Evolutionary conservation across 495 filamentous ascomycete genomes (phyloP).

Genomic region (Hyaloscypha hepaticicola): DNA sequence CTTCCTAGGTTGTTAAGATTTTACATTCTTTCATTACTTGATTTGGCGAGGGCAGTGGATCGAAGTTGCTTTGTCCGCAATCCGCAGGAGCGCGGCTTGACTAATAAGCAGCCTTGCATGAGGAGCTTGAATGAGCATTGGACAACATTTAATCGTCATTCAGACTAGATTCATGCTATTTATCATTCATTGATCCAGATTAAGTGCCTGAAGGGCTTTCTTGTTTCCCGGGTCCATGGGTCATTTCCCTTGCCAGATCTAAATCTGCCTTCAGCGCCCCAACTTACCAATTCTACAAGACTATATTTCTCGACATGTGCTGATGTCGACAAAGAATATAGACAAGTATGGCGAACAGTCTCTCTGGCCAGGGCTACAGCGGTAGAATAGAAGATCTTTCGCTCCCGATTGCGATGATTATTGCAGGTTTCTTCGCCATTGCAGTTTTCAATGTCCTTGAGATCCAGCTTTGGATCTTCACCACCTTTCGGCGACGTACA

Average conservation of each 20-base stretch:
- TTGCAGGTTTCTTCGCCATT: slow-evolving; percentile 38
- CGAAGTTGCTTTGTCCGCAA: neutral
- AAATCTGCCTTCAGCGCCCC: too few species aligned
- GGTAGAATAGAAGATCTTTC: neutral
- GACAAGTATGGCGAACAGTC: neutral
- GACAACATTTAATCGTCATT: neutral
- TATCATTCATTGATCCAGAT: neutral
- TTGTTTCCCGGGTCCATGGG: neutral
- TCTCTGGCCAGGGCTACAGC: neutral
- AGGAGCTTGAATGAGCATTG: neutral
- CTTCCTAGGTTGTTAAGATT: too few species aligned
- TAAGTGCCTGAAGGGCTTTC: neutral
- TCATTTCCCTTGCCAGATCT: neutral
- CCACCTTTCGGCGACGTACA: slow-evolving; percentile 38
- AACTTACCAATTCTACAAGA: neutral
- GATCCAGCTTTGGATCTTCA: slow-evolving; percentile 40
- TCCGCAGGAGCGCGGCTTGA: neutral
- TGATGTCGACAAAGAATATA: neutral
- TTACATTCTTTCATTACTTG: neutral
- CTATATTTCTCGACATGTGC: neutral
- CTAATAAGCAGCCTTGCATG: neutral
- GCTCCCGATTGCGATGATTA: neutral
- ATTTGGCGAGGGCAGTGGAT: neutral
- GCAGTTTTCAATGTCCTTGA: slow-evolving; percentile 46
- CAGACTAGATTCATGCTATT: neutral